A percentile compares a stretch with the other conserved stretches of the same genome.
Evolutionary conservation across 352 stramenopile species (phyloP).

Genomic region (Phytopythium delawarense): DNA sequence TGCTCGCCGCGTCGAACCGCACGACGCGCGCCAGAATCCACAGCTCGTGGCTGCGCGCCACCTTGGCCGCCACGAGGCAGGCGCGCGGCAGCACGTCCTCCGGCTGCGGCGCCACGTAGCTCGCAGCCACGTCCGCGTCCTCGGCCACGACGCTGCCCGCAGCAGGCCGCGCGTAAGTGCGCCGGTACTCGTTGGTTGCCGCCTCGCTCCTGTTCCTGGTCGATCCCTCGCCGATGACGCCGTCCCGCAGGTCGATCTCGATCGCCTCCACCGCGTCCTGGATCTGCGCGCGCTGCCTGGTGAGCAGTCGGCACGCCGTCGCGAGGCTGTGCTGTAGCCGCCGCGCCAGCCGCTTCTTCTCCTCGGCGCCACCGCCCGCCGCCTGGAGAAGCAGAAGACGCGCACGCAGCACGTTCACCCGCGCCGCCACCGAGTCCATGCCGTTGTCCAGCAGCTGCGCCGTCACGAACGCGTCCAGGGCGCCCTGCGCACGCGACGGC

Average conservation of each 20-base stretch:
- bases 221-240: conserved; percentile 20
- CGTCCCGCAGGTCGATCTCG: conserved; percentile 43
- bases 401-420: conserved; percentile 56
- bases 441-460: conserved; percentile 77
- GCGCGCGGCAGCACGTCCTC: conserved; percentile 43
- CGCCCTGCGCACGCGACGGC: conserved; percentile 35
- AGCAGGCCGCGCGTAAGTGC: conserved; percentile 24
- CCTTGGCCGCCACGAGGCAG: conserved; percentile 68
- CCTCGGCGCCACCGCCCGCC: conserved; percentile 14
- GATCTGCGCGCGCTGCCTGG: conserved; percentile 47
- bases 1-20: conserved; percentile 82
- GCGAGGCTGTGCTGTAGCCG: conserved; percentile 66
- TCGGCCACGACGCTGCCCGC: conserved; percentile 7
- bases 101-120: conserved; percentile 14
- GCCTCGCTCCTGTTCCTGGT: conserved; percentile 7
- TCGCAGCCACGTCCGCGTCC: conserved; percentile 12
- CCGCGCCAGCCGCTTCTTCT: conserved; percentile 39
- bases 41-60: conserved; percentile 73
- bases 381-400: conserved; percentile 35
- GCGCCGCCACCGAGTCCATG: conserved; percentile 62
- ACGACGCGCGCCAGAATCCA: conserved; percentile 94
- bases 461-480: conserved; percentile 63
- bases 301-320: conserved; percentile 49
- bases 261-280: conserved; percentile 46
- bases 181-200: conserved; percentile 26